Conservation (phyloP, 2,329 filamentous ascomycete genomes). For the Colletotrichum siamense region DNA sequence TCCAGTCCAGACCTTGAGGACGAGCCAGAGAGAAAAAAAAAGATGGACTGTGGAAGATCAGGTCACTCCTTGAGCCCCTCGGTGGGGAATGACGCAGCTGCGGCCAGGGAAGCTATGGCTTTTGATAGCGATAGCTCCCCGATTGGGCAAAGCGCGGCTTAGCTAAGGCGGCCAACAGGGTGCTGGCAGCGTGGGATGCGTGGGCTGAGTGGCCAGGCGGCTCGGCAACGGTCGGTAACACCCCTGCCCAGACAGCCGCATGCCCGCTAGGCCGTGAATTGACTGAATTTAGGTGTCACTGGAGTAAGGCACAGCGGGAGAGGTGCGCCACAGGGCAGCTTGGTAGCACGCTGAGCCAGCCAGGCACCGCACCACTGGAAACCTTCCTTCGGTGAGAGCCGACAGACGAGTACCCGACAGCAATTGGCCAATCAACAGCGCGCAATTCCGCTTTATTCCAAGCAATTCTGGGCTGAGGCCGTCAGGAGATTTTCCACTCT, state of each 20-base stretch:
- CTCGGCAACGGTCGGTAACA: conserved; percentile 19
- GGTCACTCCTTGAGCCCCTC: conserved; percentile 21
- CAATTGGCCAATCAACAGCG: background rate
- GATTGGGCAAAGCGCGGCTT: background rate
- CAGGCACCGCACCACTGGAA: background rate
- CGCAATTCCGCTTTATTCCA: background rate
- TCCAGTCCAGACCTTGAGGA: background rate
- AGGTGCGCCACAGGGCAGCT: background rate
- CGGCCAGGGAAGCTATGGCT: background rate
- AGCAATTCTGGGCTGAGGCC: background rate
- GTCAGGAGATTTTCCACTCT: background rate
- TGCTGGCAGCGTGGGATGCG: background rate
- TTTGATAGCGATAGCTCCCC: background rate
- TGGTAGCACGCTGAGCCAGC: background rate
- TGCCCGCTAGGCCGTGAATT: background rate
- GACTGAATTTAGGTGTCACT: background rate
- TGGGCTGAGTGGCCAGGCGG: background rate
- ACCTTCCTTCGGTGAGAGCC: background rate
- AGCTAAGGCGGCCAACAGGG: background rate
- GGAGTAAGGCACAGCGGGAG: background rate
- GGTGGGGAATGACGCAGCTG: conserved; percentile 20
- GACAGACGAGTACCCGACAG: background rate
- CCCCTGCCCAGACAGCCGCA: background rate
- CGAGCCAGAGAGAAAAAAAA: background rate
- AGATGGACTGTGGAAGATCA: conserved; percentile 5